Conservation (phyloP, 768 basidiomycete species). For the Trametopsis cervina region DNA sequence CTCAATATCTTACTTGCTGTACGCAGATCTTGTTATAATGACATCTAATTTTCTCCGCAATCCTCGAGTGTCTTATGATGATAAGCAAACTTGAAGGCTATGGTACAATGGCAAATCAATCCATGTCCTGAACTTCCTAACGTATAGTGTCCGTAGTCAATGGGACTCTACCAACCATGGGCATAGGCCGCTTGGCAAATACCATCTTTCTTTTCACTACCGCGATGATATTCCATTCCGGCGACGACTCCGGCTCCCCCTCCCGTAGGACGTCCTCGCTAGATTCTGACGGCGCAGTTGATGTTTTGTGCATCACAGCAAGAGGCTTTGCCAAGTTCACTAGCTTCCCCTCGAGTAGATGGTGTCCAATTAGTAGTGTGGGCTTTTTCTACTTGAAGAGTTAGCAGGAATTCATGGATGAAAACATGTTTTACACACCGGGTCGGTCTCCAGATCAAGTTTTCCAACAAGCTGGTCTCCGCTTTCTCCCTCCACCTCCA, state of each 20-base stretch:
- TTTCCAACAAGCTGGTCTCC: conserved; percentile 76
- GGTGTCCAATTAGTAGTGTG: conserved; percentile 79
- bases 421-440: conserved; percentile 33
- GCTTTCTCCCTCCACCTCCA: conserved; percentile 65
- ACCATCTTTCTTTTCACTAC: conserved; percentile 78
- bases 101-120: background rate
- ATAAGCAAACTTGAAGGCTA: too few relatives aligned
- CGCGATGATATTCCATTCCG: conserved; percentile 56
- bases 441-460: conserved; percentile 52
- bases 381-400: conserved; percentile 52
- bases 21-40: background rate
- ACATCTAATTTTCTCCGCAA: background rate
- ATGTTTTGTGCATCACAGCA: conserved; percentile 52
- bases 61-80: background rate
- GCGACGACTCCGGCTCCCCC: conserved; percentile 17
- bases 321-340: conserved; percentile 70
- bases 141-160: background rate
- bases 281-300: background rate
- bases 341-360: conserved; percentile 85
- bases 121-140: background rate
- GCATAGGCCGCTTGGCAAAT: conserved; percentile 81
- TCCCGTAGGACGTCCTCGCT: conserved; percentile 15
- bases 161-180: conserved; percentile 31
- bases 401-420: background rate
- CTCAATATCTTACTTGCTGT: conserved; percentile 2